These are phyloP conservation scores for Leptomonas pyrrhocoris DNA, from an alignment of 208 protist genomes.

Conservation along the genomic window DNA sequence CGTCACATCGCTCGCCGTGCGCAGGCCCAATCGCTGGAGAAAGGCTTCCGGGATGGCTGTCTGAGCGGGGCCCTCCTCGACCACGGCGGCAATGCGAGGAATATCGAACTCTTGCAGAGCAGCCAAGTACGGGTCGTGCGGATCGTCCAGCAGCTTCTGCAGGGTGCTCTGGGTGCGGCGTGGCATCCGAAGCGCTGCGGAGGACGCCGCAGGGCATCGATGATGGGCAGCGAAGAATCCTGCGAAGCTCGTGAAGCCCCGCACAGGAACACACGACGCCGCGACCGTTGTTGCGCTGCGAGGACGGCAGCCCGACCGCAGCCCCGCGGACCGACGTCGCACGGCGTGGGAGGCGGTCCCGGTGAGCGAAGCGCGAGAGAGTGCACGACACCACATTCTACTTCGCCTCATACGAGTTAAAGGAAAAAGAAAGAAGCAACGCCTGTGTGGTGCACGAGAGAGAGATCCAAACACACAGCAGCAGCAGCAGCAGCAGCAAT, in stretches of 20 bases:
- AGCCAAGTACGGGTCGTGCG: conserved; percentile 53
- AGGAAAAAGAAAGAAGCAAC: conserved; percentile 1
- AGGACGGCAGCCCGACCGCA: not conserved
- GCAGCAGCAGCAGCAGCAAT: not conserved
- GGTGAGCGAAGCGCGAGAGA: not conserved
- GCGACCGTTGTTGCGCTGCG: not conserved
- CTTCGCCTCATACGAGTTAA: not conserved
- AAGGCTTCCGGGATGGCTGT: conserved; percentile 21
- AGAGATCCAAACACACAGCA: not conserved
- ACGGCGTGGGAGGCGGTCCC: not conserved
- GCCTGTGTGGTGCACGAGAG: too few relatives aligned
- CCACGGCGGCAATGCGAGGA: conserved; percentile 47
- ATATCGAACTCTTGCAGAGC: conserved; percentile 60
- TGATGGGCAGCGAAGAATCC: not conserved
- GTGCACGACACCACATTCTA: conserved; percentile 12
- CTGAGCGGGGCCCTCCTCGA: conserved; percentile 17
- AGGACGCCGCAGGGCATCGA: not conserved
- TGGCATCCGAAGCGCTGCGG: not conserved
- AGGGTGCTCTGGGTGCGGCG: conserved; percentile 49
- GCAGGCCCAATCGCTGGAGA: conserved; percentile 24
- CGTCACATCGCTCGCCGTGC: conserved; percentile 12
- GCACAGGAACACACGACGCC: not conserved
- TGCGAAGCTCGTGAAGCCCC: not conserved
- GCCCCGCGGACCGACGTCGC: not conserved
- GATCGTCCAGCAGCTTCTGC: conserved; percentile 52